Percentiles rank a stretch among this genome's conserved stretches.
Evolutionary conservation across 2,329 filamentous ascomycete genomes (phyloP).

Genomic region (Calonectria crousiana): DNA sequence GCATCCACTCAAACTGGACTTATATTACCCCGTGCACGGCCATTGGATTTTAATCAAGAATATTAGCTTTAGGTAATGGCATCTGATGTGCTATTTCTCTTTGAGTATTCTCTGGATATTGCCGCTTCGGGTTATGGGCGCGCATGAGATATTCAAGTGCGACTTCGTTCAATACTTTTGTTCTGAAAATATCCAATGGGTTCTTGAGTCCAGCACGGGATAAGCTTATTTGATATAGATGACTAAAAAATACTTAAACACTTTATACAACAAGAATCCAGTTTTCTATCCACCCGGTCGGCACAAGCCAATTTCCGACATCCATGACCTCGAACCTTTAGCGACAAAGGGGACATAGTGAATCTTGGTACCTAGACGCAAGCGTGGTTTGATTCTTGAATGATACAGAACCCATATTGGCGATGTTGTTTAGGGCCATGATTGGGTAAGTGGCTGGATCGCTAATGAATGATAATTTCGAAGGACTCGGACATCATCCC

Average conservation of each 20-base stretch:
- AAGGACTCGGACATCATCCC: not conserved
- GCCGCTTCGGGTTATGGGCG: not conserved
- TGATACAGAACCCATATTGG: too few relatives aligned
- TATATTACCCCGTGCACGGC: not conserved
- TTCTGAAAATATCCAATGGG: not conserved
- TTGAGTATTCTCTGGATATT: not conserved
- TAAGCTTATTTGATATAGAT: not conserved
- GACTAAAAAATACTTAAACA: not conserved
- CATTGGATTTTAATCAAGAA: not conserved
- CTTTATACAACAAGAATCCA: too few relatives aligned
- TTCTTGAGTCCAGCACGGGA: not conserved
- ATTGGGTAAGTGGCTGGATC: too few relatives aligned
- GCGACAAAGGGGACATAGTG: not conserved
- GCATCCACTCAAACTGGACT: not conserved
- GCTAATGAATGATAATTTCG: not conserved
- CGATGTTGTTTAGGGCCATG: too few relatives aligned
- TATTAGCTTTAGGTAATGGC: too few relatives aligned
- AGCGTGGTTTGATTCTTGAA: too few relatives aligned
- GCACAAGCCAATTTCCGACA: not conserved
- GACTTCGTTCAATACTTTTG: not conserved
- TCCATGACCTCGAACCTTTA: not conserved
- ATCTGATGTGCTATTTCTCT: not conserved
- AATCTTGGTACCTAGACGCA: not conserved
- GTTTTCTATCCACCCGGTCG: too few relatives aligned
- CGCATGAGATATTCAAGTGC: not conserved